These are phyloP conservation scores for Senna siamea DNA, from an alignment of 306 rosid species.

Conservation along the genomic window DNA sequence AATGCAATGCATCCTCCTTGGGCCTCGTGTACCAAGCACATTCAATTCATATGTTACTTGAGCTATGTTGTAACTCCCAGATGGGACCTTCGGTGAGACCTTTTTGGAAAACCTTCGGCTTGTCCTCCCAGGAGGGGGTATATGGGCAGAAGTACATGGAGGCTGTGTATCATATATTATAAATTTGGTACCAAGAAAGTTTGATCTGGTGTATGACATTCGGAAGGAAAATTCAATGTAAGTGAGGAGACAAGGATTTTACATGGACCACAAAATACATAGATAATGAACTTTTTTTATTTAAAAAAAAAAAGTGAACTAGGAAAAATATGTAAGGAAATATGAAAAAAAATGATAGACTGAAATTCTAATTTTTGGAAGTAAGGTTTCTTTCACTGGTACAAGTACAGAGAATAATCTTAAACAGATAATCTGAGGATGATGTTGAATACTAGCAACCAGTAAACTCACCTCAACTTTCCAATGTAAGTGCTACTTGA, in stretches of 20 bases:
- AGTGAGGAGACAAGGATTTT: background rate
- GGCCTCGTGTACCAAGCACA: slow-evolving; percentile 90
- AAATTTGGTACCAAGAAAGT: slow-evolving; percentile 90
- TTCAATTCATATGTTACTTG: slow-evolving; percentile 83
- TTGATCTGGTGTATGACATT: slow-evolving; percentile 66
- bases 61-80: slow-evolving; percentile 85
- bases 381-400: too few relatives aligned
- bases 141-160: slow-evolving; percentile 58
- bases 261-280: slow-evolving; percentile 11
- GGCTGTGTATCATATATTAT: slow-evolving; percentile 85
- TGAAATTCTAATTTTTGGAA: background rate
- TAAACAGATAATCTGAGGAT: background rate
- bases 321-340: slow-evolving; percentile 23
- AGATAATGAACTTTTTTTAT: too few relatives aligned
- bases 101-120: slow-evolving; percentile 90
- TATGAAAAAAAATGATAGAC: too few relatives aligned
- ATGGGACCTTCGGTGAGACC: slow-evolving; percentile 88
- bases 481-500: slow-evolving; percentile 87
- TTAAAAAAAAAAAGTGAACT: background rate
- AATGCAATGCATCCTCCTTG: slow-evolving; percentile 87
- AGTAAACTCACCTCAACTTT: slow-evolving; percentile 65
- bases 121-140: slow-evolving; percentile 62
- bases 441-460: slow-evolving; percentile 18
- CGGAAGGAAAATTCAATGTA: background rate
- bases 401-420: too few relatives aligned